Percentiles rank a stretch among this genome's conserved stretches.
These are phyloP conservation scores for Botrytis paeoniae DNA, from an alignment of 2,329 filamentous ascomycete species.

Conservation along the genomic window DNA sequence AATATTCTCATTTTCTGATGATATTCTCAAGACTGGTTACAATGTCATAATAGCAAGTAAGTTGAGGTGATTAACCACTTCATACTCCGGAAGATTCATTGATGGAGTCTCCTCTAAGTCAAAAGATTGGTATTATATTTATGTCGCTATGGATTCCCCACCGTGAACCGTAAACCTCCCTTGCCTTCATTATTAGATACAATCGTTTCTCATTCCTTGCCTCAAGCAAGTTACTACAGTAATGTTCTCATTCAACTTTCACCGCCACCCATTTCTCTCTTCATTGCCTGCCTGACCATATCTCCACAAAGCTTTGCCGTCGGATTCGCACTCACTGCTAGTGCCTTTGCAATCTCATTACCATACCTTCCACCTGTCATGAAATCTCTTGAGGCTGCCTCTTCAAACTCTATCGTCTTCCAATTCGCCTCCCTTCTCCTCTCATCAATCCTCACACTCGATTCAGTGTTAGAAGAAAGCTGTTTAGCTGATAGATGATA, in stretches of 20 bases:
- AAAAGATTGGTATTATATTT: not conserved
- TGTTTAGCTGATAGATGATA: conserved; percentile 56
- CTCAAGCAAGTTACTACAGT: not conserved
- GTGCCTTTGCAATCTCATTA: conserved; percentile 60
- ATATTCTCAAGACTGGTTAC: not conserved
- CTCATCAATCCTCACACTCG: conserved; percentile 26
- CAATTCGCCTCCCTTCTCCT: conserved; percentile 9
- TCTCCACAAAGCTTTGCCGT: conserved; percentile 67
- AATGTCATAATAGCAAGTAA: not conserved
- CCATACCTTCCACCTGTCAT: conserved; percentile 63
- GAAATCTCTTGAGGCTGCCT: conserved; percentile 60
- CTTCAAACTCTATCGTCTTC: conserved; percentile 55
- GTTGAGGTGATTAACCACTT: not conserved
- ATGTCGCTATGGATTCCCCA: not conserved
- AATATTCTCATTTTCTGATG: not conserved
- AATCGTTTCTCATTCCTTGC: not conserved
- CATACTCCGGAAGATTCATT: not conserved
- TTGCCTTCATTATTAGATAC: not conserved
- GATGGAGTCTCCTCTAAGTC: not conserved
- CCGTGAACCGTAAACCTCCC: not conserved
- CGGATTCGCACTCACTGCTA: conserved; percentile 64
- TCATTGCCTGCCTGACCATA: conserved; percentile 68
- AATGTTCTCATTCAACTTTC: not conserved
- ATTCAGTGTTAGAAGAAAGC: conserved; percentile 20
- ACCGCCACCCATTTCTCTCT: conserved; percentile 53